Percentiles rank a stretch among this genome's conserved stretches.
These are phyloP conservation scores for Nakaseomyces delphensis DNA, from an alignment of 1,139 yeast genomes.

Conservation along the genomic window DNA sequence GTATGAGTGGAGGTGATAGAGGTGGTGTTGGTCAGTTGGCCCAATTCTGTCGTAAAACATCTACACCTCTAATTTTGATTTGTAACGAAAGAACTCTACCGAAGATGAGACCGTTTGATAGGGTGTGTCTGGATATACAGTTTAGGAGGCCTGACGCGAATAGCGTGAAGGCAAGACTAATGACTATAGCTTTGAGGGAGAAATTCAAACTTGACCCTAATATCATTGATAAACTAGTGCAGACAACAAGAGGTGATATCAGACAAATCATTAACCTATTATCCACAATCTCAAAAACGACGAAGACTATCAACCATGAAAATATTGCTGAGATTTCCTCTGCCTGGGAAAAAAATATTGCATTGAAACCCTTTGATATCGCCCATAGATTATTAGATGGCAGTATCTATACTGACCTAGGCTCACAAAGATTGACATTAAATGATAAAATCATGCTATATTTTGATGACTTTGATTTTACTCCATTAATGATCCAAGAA, in stretches of 20 bases:
- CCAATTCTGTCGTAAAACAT: conserved; percentile 72
- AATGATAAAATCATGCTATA: conserved; percentile 83
- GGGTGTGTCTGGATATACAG: conserved; percentile 70
- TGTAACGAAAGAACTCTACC: conserved; percentile 91
- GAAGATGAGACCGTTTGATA: conserved; percentile 92
- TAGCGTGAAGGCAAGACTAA: conserved; percentile 71
- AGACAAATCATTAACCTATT: conserved; percentile 88
- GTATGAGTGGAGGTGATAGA: conserved; percentile 98
- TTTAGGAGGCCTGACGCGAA: conserved; percentile 83
- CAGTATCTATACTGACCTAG: conserved; percentile 44
- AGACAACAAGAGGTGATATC: conserved; percentile 81
- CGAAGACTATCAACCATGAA: conserved; percentile 47
- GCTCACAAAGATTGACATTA: conserved; percentile 44
- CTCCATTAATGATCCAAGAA: conserved; percentile 94
- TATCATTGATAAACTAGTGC: conserved; percentile 75
- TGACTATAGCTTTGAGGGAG: conserved; percentile 88
- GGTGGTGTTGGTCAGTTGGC: conserved; percentile 98
- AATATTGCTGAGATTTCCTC: conserved; percentile 47
- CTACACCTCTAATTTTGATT: conserved; percentile 83
- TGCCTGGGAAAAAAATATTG: conserved; percentile 81
- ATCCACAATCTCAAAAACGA: conserved; percentile 73
- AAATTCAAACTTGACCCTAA: conserved; percentile 70
- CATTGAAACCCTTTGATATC: conserved; percentile 91
- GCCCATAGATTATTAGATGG: conserved; percentile 62
- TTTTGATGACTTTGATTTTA: conserved; percentile 89